Evolutionary conservation across 495 filamentous ascomycete genomes (phyloP), one percentile per base, ranked within the genome.

Genomic region (Talaromyces wortmannii): DNA sequence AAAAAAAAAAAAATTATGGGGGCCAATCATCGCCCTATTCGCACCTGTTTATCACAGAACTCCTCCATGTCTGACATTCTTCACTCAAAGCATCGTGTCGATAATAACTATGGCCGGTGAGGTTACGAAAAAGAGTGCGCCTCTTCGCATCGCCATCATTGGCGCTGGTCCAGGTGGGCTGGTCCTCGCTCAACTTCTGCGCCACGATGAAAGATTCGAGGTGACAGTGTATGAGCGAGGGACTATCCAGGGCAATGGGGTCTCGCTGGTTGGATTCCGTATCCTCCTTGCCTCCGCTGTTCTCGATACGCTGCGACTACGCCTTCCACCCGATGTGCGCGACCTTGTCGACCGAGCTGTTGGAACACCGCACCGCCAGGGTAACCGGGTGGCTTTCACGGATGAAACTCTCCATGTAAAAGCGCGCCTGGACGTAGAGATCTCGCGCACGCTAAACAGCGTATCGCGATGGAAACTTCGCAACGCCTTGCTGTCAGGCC

Each of bases 161-260:
- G 81, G 78, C 45, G 80, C 81, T 52, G 81, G 81, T 16, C 81
- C 81, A 42, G 83, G 80, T 51, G 78, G 78, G 53, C 69, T 77
- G 16, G 67, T 74, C 66, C 67, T 80, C 7, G 70, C 78, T 31
- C 78, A 81, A 56, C 71, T 80, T 53, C 73, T 81, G 48, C 67
- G 68, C 53, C 8, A 40, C 36, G 36, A 40, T 13, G 8, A 8
- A 10, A 13, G 36, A 40, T 40, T 40, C 36, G 36, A 40, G 36
- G 36, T 40, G 8, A 40, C 36, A 1, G 36, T 40, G 36, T 40
- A 40, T 40, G 36, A 40, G 36, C 8, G 36, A 40, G 36, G 36
- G 2, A 13, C 8, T 10, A 13, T 13, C 13, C 8, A 40, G 36
- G 36, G 36, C 8, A 13, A 40, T 5, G 36, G 23, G 23, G 23